These are phyloP conservation scores for Haematococcus sp. DNA, from an alignment of 139 green algal species.

Conservation along the genomic window DNA sequence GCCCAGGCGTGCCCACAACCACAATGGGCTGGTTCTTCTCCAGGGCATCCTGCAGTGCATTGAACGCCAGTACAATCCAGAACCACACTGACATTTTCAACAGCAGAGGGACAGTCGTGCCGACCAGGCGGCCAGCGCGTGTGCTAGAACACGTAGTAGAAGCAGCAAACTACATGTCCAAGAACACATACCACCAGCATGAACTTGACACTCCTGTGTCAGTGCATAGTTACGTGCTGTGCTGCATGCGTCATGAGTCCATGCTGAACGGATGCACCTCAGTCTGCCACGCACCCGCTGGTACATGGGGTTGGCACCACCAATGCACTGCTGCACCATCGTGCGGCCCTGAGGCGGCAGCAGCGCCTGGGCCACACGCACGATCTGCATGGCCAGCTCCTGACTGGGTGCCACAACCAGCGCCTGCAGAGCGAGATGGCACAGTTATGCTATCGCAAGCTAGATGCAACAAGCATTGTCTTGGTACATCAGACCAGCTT, in stretches of 20 bases:
- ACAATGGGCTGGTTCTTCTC: conserved; percentile 78
- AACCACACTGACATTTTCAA: no score
- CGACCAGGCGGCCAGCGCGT: no score
- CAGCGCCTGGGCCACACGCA: conserved; percentile 67
- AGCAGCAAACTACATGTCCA: no score
- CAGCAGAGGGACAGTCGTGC: no score
- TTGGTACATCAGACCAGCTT: neutral
- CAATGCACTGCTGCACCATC: conserved; percentile 93
- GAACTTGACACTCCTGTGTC: no score
- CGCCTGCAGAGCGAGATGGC: conserved; percentile 15
- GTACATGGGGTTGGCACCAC: conserved; percentile 82
- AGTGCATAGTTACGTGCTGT: no score
- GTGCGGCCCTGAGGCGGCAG: conserved; percentile 50
- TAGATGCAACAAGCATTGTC: neutral
- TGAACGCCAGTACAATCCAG: no score
- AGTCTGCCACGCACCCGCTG: conserved; percentile 59
- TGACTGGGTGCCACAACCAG: conserved; percentile 85
- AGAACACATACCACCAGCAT: no score
- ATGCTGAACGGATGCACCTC: no score
- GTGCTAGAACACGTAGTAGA: no score
- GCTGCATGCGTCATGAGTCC: no score
- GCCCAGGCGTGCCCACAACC: conserved; percentile 93
- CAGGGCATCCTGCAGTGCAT: conserved; percentile 65
- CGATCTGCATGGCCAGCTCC: conserved; percentile 95
- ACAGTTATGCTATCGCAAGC: neutral